Evolutionary conservation across 192 early-diverging fungal species (phyloP).

Genomic region (Radiomyces spectabilis): DNA sequence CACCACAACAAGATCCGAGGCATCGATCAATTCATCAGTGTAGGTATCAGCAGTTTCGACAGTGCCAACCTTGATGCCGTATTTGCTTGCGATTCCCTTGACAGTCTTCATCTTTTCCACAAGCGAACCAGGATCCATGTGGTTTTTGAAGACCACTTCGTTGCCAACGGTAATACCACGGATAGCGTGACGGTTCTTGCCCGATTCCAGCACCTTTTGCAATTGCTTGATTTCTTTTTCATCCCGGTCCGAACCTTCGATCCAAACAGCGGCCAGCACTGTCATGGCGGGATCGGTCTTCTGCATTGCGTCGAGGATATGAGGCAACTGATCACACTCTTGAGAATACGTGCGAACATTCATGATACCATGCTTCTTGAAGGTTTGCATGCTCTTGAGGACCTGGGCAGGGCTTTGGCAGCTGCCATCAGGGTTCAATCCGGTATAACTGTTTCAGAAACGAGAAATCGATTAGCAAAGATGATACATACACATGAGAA

Average conservation of each 20-base stretch:
- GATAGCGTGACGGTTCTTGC: background rate
- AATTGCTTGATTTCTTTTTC: constrained; percentile 13
- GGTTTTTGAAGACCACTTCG: constrained; percentile 11
- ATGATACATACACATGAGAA: too few species aligned
- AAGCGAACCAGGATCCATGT: background rate
- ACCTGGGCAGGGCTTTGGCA: constrained; percentile 7
- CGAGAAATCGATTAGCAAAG: too few species aligned
- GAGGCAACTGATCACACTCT: constrained; percentile 20
- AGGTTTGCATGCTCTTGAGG: background rate
- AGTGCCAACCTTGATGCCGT: constrained; percentile 33
- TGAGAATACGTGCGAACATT: constrained; percentile 28
- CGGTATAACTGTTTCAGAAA: constrained; percentile 17
- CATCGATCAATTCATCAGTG: constrained; percentile 27
- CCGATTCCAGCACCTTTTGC: background rate
- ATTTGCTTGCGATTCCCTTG: background rate
- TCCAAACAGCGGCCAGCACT: constrained; percentile 24
- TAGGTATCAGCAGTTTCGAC: constrained; percentile 47
- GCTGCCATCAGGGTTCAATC: constrained; percentile 6
- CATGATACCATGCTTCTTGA: constrained; percentile 14
- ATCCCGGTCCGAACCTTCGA: constrained; percentile 12
- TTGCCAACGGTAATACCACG: constrained; percentile 17
- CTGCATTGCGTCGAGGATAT: constrained; percentile 15
- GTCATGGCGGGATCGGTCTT: constrained; percentile 8
- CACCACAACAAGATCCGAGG: constrained; percentile 47
- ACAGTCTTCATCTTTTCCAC: constrained; percentile 16